A percentile compares a stretch with the other conserved stretches of the same genome.
Evolutionary conservation across 768 basidiomycete species (phyloP).

Genomic region (Rhizopogon roseolus): DNA sequence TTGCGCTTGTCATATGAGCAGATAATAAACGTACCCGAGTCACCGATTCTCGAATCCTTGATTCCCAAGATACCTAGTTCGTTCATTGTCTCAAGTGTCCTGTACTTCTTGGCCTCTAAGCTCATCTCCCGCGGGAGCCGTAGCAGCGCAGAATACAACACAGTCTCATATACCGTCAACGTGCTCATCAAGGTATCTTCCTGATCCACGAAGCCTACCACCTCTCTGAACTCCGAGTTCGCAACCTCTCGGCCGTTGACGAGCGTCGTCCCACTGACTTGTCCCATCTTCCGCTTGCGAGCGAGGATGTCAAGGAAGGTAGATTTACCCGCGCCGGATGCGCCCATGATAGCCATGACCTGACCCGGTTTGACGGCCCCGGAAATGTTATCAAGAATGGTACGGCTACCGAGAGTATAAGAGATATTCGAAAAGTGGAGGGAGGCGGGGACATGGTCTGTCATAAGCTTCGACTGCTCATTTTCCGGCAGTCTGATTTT

Average conservation of each 20-base stretch:
- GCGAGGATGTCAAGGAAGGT: slow-evolving; percentile 96
- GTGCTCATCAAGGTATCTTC: slow-evolving; percentile 98
- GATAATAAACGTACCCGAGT: slow-evolving; percentile 47
- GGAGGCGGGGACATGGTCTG: slow-evolving; percentile 90
- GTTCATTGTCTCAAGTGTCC: slow-evolving; percentile 93
- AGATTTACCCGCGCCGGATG: slow-evolving; percentile 94
- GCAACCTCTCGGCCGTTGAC: slow-evolving; percentile 82
- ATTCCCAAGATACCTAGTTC: slow-evolving; percentile 93
- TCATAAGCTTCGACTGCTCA: slow-evolving; percentile 82
- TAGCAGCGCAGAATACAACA: slow-evolving; percentile 88
- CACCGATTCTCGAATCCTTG: slow-evolving; percentile 86
- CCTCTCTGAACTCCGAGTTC: slow-evolving; percentile 72
- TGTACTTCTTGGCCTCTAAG: slow-evolving; percentile 87
- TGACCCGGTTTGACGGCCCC: slow-evolving; percentile 87
- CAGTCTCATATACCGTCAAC: slow-evolving; percentile 96
- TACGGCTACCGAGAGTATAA: slow-evolving; percentile 60
- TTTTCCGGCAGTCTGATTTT: slow-evolving; percentile 75
- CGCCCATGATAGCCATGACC: slow-evolving; percentile 94
- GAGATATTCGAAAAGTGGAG: slow-evolving; percentile 87
- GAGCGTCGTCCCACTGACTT: slow-evolving; percentile 64
- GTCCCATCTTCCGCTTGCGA: slow-evolving; percentile 80
- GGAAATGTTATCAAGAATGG: slow-evolving; percentile 75
- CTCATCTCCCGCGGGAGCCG: slow-evolving; percentile 94
- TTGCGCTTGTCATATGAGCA: neutral
- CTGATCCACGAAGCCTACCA: slow-evolving; percentile 96